These are phyloP conservation scores for Saraca asoca DNA, from an alignment of 331 rosid genomes.

Conservation along the genomic window DNA sequence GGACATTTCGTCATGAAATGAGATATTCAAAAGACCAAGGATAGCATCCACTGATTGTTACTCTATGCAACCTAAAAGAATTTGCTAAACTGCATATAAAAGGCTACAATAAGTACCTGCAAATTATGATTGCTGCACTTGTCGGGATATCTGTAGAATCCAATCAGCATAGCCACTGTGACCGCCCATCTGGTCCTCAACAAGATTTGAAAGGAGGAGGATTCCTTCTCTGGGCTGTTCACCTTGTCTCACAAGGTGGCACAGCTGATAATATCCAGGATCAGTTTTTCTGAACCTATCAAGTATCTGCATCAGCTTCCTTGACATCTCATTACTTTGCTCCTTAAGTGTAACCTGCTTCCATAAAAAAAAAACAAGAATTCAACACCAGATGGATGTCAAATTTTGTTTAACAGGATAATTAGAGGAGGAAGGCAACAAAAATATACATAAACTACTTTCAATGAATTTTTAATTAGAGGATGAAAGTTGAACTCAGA, in stretches of 20 bases:
- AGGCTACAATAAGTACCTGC: slow-evolving; percentile 37
- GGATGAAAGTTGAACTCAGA: neutral
- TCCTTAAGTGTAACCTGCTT: slow-evolving; percentile 64
- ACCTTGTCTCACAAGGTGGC: slow-evolving; percentile 95
- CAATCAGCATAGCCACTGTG: slow-evolving; percentile 82
- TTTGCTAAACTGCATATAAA: slow-evolving; percentile 3
- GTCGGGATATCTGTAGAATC: slow-evolving; percentile 85
- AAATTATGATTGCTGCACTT: slow-evolving; percentile 71
- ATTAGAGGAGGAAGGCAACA: slow-evolving; percentile 23
- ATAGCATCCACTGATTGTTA: neutral
- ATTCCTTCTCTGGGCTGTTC: slow-evolving; percentile 95
- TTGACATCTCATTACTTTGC: slow-evolving; percentile 80
- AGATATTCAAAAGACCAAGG: slow-evolving; percentile 2
- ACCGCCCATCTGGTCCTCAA: slow-evolving; percentile 93
- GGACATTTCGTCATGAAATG: neutral
- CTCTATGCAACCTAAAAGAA: neutral
- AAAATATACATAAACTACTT: neutral
- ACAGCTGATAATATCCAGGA: slow-evolving; percentile 59
- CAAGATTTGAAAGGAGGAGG: slow-evolving; percentile 79
- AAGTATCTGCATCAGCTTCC: slow-evolving; percentile 65
- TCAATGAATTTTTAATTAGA: neutral
- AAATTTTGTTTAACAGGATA: slow-evolving; percentile 24
- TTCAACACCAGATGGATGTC: slow-evolving; percentile 19
- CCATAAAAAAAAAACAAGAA: slow-evolving; percentile 33
- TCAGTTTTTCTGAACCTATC: slow-evolving; percentile 68